Evolutionary conservation across 2,329 filamentous ascomycete species (phyloP), one percentile per base, ranked within the genome.

Genomic region (Cladosporium sp.): DNA sequence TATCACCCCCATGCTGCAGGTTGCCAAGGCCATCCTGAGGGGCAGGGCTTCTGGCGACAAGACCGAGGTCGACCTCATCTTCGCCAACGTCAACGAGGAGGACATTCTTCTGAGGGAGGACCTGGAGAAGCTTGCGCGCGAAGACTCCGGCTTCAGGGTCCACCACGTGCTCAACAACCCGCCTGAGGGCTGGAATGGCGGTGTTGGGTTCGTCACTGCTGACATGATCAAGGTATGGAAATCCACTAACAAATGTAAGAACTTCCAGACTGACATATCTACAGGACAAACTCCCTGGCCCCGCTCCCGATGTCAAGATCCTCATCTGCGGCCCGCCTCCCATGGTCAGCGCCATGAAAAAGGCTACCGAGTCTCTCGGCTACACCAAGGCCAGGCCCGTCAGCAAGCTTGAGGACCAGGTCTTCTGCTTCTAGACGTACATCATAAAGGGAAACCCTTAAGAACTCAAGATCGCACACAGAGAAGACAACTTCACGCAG

Each of bases 161-260:
- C 85, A 96, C 80, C 97, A 97, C 68, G 92, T 97, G 44, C 80
- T 98, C 45, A 95, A 98, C 79, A 95, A 93, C 76, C 90, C 93
- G 18, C 91, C 92, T 8, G 86, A 88, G 76, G 84, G 81, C 65
- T 98, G 93, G 93, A 84, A 81, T 38, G 93, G 93, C 55, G 92
- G 89, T 61, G 87, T 95, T 57, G 93, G 93, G 61, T 98, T 95
- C 68, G 92, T 97, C 56, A 97, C 92, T 28, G 79, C 85, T 40
- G 92, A 97, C 59, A 96, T 97, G 87, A 92, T 98, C 68, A 89
- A 88, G 73, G 87, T 70, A 51, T 42, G 64, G 32, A 22, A 33
- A 40, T n/a, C n/a, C n/a, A n/a, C n/a, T n/a, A n/a, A n/a, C n/a
- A n/a, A n/a, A n/a, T n/a, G n/a, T n/a, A n/a, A n/a, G n/a, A n/a